These are phyloP conservation scores for Saccharomyces jurei DNA, from an alignment of 805 yeast genomes.

Conservation along the genomic window DNA sequence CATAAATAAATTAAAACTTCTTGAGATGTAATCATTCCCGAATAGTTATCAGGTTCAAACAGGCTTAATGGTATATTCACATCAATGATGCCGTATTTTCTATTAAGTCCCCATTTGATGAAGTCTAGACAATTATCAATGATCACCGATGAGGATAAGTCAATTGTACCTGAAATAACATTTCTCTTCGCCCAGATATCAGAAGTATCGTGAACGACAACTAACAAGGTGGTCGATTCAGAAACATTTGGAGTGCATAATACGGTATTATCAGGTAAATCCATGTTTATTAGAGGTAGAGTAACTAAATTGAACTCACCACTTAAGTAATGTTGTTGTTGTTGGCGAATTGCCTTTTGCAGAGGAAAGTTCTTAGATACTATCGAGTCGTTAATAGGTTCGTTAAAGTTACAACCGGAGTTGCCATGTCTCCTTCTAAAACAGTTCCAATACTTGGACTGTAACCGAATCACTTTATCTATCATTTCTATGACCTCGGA, in stretches of 20 bases:
- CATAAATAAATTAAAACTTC: conserved; percentile 73
- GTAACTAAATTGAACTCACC: conserved; percentile 50
- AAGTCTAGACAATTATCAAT: conserved; percentile 67
- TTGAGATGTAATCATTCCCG: conserved; percentile 61
- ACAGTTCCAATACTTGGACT: conserved; percentile 81
- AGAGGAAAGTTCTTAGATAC: conserved; percentile 41
- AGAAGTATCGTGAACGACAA: conserved; percentile 84
- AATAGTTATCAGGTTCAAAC: conserved; percentile 44
- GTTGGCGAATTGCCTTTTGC: conserved; percentile 66
- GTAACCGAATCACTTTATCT: conserved; percentile 70
- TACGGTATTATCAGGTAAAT: conserved; percentile 31
- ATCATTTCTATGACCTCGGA: conserved; percentile 71
- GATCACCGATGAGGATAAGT: conserved; percentile 61
- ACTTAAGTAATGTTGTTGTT: conserved; percentile 54
- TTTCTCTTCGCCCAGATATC: conserved; percentile 85
- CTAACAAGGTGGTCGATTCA: conserved; percentile 52
- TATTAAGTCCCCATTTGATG: conserved; percentile 55
- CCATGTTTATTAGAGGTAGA: conserved; percentile 52
- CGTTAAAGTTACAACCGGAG: conserved; percentile 32
- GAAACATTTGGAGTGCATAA: conserved; percentile 59
- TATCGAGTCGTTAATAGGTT: conserved; percentile 26
- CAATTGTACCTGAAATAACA: conserved; percentile 70
- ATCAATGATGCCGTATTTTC: conserved; percentile 74
- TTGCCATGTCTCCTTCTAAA: conserved; percentile 58
- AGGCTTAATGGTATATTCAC: conserved; percentile 60